Evolutionary conservation across 345 rosid genomes (phyloP).

Genomic region (Syzygium oleosum): DNA sequence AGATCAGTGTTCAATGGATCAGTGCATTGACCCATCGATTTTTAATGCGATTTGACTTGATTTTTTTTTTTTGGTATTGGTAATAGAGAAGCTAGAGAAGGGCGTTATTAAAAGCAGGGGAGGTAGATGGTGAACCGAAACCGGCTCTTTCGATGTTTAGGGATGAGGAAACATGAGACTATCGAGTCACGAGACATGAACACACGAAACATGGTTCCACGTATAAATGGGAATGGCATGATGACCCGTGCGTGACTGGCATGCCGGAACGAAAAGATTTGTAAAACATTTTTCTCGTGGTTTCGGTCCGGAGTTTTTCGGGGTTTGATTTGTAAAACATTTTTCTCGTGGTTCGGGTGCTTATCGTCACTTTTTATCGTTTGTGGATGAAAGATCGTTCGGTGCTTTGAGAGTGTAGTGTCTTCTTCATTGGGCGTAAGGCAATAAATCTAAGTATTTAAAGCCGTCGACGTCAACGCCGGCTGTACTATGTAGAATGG

Average conservation of each 20-base stretch:
- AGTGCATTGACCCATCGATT: not conserved
- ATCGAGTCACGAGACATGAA: not conserved
- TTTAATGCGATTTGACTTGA: not conserved
- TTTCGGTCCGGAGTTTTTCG: not conserved
- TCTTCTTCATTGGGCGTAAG: not conserved
- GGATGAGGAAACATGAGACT: not conserved
- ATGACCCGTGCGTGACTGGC: not conserved
- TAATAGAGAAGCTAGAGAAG: not conserved
- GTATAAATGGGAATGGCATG: not conserved
- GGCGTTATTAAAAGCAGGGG: not conserved
- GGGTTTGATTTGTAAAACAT: not conserved
- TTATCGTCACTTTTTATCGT: too few species aligned
- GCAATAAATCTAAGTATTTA: not conserved
- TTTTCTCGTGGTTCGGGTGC: not conserved
- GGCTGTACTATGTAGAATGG: rapidly evolving
- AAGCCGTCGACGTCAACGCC: rapidly evolving
- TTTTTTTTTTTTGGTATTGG: not conserved
- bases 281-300: not conserved
- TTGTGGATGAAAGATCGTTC: not conserved
- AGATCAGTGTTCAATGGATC: conserved; percentile 34
- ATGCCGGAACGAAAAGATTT: not conserved
- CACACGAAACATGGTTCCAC: not conserved
- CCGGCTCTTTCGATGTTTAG: not conserved
- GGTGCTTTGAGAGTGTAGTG: not conserved
- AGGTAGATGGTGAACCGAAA: not conserved